Conservation (phyloP, 345 rosid genomes). For the Populus euphratica region DNA sequence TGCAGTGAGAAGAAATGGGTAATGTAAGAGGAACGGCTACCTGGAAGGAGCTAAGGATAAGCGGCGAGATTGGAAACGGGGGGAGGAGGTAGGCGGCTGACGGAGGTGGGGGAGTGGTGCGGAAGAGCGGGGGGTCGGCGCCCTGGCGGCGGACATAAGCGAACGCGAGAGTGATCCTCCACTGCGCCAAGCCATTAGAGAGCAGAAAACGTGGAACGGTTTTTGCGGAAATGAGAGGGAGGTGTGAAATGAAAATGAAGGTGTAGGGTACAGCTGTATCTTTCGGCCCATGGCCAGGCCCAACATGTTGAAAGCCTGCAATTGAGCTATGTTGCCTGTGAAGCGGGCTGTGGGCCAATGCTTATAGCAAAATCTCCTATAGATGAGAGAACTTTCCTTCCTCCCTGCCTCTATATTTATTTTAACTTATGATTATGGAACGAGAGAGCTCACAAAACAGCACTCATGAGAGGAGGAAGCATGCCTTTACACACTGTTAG, state of each 20-base stretch:
- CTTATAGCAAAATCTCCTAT: neutral
- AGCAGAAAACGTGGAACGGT: neutral
- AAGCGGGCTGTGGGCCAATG: neutral
- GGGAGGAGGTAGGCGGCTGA: slow-evolving; percentile 43
- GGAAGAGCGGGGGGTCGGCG: slow-evolving; percentile 55
- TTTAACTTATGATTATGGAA: too few species aligned
- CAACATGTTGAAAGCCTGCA: neutral
- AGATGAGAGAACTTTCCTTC: neutral
- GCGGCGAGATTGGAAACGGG: slow-evolving; percentile 63
- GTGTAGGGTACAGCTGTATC: neutral
- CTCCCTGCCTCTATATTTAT: neutral
- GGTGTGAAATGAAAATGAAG: neutral
- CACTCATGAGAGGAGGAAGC: neutral
- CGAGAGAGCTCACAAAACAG: too few species aligned
- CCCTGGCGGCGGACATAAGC: slow-evolving; percentile 49
- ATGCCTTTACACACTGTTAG: slow-evolving; percentile 41
- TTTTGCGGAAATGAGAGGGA: neutral
- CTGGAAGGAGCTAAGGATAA: slow-evolving; percentile 58
- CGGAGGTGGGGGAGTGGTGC: slow-evolving; percentile 65
- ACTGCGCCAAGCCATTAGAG: slow-evolving; percentile 46
- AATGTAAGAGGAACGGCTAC: slow-evolving; percentile 24
- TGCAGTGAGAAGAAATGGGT: neutral
- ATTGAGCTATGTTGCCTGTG: neutral
- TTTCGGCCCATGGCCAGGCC: neutral
- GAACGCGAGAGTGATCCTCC: slow-evolving; percentile 48